Evolutionary conservation across 1,139 yeast genomes (phyloP).

Genomic region (Yamadazyma friedrichii): DNA sequence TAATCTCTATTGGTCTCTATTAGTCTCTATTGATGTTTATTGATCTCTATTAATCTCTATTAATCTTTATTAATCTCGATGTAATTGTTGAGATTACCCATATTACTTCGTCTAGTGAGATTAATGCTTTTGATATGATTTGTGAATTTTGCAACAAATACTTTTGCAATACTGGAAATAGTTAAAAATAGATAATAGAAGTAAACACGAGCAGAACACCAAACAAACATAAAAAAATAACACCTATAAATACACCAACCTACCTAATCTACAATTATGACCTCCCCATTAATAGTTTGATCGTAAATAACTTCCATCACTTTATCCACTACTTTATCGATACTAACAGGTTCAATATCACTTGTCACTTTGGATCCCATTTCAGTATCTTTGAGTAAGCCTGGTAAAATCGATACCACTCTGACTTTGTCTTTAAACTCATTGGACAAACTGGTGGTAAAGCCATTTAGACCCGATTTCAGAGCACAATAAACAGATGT

Average conservation of each 20-base stretch:
- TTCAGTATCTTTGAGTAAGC: conserved; percentile 68
- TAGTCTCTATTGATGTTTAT: not conserved
- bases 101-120: too few relatives aligned
- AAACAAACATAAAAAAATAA: too few relatives aligned
- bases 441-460: conserved; percentile 58
- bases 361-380: conserved; percentile 51
- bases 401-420: conserved; percentile 72
- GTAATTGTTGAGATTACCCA: too few relatives aligned
- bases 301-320: conserved; percentile 30
- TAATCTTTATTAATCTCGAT: too few relatives aligned
- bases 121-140: too few relatives aligned
- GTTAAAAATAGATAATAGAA: too few relatives aligned
- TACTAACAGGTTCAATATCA: conserved; percentile 17
- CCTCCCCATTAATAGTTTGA: conserved; percentile 40
- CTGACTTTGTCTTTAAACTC: conserved; percentile 58
- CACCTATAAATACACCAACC: not conserved
- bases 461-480: conserved; percentile 74
- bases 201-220: too few relatives aligned
- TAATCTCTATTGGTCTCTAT: not conserved
- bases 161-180: too few relatives aligned
- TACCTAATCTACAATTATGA: conserved; percentile 12
- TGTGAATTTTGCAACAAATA: too few relatives aligned
- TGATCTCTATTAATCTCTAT: not conserved
- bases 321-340: conserved; percentile 27
- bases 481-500: conserved; percentile 77